These are phyloP conservation scores for Rhizophora mangle DNA, from an alignment of 345 rosid species.

Conservation along the genomic window DNA sequence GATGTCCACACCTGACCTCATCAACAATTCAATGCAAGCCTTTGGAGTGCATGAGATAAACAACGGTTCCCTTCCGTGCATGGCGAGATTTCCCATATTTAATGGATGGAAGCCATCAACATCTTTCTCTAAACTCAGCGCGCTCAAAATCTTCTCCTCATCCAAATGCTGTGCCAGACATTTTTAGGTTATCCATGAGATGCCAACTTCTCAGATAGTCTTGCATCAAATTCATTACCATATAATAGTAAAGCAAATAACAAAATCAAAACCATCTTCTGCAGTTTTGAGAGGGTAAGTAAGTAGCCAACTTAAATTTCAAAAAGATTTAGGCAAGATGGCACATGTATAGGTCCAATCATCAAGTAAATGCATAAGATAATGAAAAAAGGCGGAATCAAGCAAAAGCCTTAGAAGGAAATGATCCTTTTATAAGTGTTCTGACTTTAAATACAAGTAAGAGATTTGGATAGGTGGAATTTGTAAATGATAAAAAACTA, in stretches of 20 bases:
- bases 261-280: conserved; percentile 1
- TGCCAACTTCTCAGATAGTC: conserved; percentile 19
- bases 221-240: conserved; percentile 22
- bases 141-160: conserved; percentile 67
- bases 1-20: conserved; percentile 70
- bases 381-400: background rate
- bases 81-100: conserved; percentile 1
- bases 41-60: conserved; percentile 85
- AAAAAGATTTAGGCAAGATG: background rate
- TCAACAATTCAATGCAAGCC: conserved; percentile 77
- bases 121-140: conserved; percentile 59
- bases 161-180: conserved; percentile 65
- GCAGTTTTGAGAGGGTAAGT: background rate
- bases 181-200: conserved; percentile 16
- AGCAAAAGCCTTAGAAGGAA: background rate
- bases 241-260: conserved; percentile 6
- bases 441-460: background rate
- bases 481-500: conserved; percentile 9
- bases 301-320: background rate
- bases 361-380: too few relatives aligned
- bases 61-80: conserved; percentile 68
- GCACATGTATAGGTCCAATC: background rate
- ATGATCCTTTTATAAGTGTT: background rate
- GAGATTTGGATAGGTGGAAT: background rate
- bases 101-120: conserved; percentile 3